Percentiles rank a stretch among this genome's conserved stretches.
phyloP scores from a whole-genome alignment of 148 eudicot species.

The Linanthus parryae region DNA sequence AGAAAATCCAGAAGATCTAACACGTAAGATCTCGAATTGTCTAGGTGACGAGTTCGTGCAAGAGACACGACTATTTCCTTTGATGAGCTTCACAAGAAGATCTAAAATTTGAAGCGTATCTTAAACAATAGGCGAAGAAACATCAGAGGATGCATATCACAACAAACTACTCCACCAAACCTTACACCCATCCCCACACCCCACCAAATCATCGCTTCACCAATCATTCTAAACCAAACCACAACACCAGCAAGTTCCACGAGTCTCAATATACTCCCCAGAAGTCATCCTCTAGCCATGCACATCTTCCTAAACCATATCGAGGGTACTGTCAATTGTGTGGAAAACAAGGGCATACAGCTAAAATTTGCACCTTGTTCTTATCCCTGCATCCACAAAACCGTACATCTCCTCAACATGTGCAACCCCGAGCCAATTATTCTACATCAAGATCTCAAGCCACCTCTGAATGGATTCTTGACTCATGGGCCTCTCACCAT shows the following conservation, averaged over 20 bases:
- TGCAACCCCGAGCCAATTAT: not conserved
- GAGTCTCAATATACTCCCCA: not conserved
- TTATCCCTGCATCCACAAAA: no score
- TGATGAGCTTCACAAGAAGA: not conserved
- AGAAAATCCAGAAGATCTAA: no score
- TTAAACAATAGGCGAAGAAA: not conserved
- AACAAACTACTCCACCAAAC: not conserved
- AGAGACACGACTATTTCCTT: not conserved
- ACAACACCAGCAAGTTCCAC: not conserved
- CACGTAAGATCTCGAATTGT: not conserved
- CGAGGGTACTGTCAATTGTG: slow-evolving; percentile 1
- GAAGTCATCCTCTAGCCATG: no score
- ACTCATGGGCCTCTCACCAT: not conserved
- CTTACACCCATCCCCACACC: not conserved
- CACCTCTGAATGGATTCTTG: not conserved
- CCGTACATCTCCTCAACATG: not conserved
- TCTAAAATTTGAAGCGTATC: not conserved
- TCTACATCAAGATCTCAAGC: not conserved
- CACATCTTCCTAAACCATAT: not conserved
- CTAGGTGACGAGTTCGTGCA: not conserved
- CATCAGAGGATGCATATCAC: not conserved
- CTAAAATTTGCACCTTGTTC: slow-evolving; percentile 1
- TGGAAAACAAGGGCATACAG: not conserved
- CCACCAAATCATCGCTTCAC: not conserved
- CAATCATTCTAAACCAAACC: not conserved